phyloP scores from a whole-genome alignment of 805 yeast genomes.

The Ogataea methylovora region DNA sequence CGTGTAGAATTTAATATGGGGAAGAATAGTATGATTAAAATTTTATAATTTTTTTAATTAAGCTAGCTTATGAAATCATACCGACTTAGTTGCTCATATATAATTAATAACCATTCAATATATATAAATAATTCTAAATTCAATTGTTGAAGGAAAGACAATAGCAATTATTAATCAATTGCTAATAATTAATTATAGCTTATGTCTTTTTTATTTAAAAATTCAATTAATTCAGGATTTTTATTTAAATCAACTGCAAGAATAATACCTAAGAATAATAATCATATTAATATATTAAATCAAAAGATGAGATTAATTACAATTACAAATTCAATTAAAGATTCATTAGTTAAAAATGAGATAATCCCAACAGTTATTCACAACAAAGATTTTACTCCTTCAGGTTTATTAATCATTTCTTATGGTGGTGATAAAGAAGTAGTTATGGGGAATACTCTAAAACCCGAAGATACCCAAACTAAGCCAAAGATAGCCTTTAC shows the following conservation, averaged over 20 bases:
- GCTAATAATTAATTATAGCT: no score
- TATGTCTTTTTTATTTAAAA: no score
- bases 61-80: no score
- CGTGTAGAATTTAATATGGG: no score
- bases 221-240: no score
- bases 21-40: no score
- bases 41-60: no score
- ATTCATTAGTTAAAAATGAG: slow-evolving; percentile 39
- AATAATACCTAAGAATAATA: neutral
- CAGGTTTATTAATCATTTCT: slow-evolving; percentile 55
- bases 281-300: neutral
- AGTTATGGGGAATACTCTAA: slow-evolving; percentile 69
- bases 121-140: no score
- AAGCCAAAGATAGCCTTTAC: slow-evolving; percentile 63
- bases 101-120: no score
- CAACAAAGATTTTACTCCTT: slow-evolving; percentile 27
- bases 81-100: no score
- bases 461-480: slow-evolving; percentile 59
- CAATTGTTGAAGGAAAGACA: neutral
- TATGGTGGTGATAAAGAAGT: slow-evolving; percentile 57
- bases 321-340: slow-evolving; percentile 48
- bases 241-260: neutral
- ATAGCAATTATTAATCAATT: neutral
- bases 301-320: slow-evolving; percentile 31
- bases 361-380: slow-evolving; percentile 48